Evolutionary conservation across 1,284 basidiomycete species (phyloP), one percentile per base, ranked within the genome.

Genomic region (Apiotrichum sp.): DNA sequence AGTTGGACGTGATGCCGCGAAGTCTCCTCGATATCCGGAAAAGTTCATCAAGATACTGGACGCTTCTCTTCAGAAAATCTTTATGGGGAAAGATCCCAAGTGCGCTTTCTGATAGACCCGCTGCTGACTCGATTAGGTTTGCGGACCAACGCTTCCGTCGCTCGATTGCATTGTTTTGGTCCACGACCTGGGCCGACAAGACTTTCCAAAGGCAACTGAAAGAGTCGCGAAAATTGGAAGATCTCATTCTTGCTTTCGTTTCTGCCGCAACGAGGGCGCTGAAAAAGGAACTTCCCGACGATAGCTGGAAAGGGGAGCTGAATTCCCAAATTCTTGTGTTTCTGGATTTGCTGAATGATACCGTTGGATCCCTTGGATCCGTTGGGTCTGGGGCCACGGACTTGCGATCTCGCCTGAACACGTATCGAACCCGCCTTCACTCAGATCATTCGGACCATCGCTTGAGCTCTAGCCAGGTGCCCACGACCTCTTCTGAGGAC

Each of bases 171-270:
- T 85, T 87, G 34, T 96, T 95, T 74, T 96, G 93, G 73, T 66
- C 64, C 0, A 87, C 87, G 5, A 87, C 88, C 62, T 89, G 90
- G 74, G 86, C 86, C 69, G 85, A 89, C 58, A 86, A 89, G 49
- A 81, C 79, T 35, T 93, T 93, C 78, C 84, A 88, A 60, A 82
- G 84, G 43, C 89, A 93, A 68, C 86, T 98, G 83, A 91, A 92
- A 73, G 93, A 97, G 74, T 93, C 92, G 68, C 82, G 96, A 47
- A 96, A 95, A 78, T 88, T 98, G 52, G 96, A 99, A 76, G 93
- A 97, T 63, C 84, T 98, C 57, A 95, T 99, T 60, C 81, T 98
- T 51, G 87, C 89, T 80, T 98, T 97, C 68, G 93, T 93, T 13
- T 89, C 93, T 2, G 86, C 91, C 45, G 88, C 92, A 4, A 91